These are phyloP conservation scores for Eremothecium cymbalariae DNA, from an alignment of 1,139 yeast genomes.

Conservation along the genomic window DNA sequence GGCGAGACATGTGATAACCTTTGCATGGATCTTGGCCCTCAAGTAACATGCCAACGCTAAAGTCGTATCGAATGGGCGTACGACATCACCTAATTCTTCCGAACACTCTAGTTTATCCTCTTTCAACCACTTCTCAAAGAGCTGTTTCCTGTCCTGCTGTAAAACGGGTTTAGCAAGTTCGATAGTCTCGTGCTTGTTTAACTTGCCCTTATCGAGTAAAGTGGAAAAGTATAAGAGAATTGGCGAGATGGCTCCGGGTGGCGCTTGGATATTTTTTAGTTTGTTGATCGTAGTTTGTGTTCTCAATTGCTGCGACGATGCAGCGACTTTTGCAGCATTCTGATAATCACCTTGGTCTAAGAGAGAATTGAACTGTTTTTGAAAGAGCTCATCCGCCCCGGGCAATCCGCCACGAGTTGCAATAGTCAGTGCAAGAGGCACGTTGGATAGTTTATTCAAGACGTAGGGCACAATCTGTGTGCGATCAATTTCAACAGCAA, in stretches of 20 bases:
- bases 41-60: conserved; percentile 88
- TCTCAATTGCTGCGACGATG: conserved; percentile 88
- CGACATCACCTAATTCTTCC: conserved; percentile 95
- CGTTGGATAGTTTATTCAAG: conserved; percentile 76
- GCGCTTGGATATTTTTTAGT: conserved; percentile 85
- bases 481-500: conserved; percentile 83
- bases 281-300: conserved; percentile 92
- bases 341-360: conserved; percentile 80
- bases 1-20: conserved; percentile 87
- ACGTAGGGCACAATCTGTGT: conserved; percentile 86
- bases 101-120: conserved; percentile 91
- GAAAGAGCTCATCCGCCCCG: conserved; percentile 89
- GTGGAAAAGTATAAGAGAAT: conserved; percentile 89
- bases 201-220: conserved; percentile 82
- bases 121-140: conserved; percentile 92
- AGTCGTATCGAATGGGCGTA: conserved; percentile 76
- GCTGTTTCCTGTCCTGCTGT: conserved; percentile 89
- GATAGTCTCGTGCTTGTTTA: conserved; percentile 88
- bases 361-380: conserved; percentile 83
- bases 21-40: conserved; percentile 75
- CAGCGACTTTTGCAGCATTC: conserved; percentile 95
- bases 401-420: conserved; percentile 96
- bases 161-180: conserved; percentile 94
- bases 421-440: conserved; percentile 75
- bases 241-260: conserved; percentile 93